These are phyloP conservation scores for Claviceps citrina DNA, from an alignment of 2,329 filamentous ascomycete species.

Conservation along the genomic window DNA sequence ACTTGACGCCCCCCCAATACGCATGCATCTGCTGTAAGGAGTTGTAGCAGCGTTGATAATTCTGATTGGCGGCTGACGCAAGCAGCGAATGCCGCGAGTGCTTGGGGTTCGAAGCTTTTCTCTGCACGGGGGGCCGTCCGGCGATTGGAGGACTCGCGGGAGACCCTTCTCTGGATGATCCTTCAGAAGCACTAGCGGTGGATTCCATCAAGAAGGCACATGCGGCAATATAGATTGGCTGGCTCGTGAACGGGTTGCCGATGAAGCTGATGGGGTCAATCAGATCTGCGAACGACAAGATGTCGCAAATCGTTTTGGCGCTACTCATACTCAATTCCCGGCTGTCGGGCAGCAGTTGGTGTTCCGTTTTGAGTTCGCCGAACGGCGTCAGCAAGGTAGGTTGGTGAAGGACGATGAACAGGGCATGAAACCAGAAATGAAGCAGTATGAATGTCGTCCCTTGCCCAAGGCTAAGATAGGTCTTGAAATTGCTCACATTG, in stretches of 20 bases:
- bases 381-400: conserved; percentile 71
- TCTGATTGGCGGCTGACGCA: conserved; percentile 68
- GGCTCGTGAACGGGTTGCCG: conserved; percentile 76
- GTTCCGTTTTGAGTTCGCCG: conserved; percentile 38
- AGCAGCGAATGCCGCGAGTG: conserved; percentile 56
- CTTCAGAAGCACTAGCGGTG: conserved; percentile 50
- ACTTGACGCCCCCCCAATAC: conserved; percentile 77
- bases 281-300: conserved; percentile 69
- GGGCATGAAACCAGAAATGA: conserved; percentile 78
- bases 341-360: conserved; percentile 65
- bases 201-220: conserved; percentile 81
- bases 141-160: conserved; percentile 21
- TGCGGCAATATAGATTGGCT: conserved; percentile 82
- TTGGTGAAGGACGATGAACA: conserved; percentile 74
- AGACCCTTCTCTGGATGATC: conserved; percentile 39
- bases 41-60: conserved; percentile 77
- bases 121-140: conserved; percentile 6
- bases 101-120: conserved; percentile 17
- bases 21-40: conserved; percentile 64
- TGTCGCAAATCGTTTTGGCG: conserved; percentile 83
- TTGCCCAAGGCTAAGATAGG: conserved; percentile 65
- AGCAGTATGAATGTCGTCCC: conserved; percentile 76
- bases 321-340: conserved; percentile 74
- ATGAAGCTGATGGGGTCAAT: conserved; percentile 76
- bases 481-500: conserved; percentile 72